Percentiles rank a stretch among this genome's conserved stretches.
phyloP scores from a whole-genome alignment of 495 filamentous ascomycete species.

The Penicilliopsis zonata region DNA sequence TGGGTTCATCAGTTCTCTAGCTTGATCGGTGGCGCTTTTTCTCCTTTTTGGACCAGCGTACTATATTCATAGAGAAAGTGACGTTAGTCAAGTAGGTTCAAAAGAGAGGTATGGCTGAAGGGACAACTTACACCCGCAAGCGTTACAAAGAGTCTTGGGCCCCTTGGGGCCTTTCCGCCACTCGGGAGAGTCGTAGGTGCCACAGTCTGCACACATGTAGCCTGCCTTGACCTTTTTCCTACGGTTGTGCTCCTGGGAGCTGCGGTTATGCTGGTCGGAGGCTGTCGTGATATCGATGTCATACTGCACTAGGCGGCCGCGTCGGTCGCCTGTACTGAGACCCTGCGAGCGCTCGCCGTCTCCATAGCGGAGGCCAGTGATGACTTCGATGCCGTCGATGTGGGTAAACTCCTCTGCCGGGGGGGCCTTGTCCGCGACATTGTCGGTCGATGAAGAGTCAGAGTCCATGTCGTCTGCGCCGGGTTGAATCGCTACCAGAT shows the following conservation, averaged over 20 bases:
- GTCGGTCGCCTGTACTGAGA: conserved; percentile 74
- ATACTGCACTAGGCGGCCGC: conserved; percentile 69
- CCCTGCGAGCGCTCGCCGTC: conserved; percentile 84
- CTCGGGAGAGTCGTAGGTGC: conserved; percentile 86
- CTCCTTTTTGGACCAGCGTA: conserved; percentile 69
- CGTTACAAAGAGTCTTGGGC: conserved; percentile 95
- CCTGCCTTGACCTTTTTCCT: conserved; percentile 93
- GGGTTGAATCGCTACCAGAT: neutral
- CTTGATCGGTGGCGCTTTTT: conserved; percentile 43
- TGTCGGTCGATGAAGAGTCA: conserved; percentile 53
- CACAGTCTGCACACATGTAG: conserved; percentile 94
- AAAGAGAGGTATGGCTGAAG: neutral
- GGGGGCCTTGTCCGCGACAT: conserved; percentile 65
- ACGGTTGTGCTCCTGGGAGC: conserved; percentile 51
- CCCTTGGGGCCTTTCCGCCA: conserved; percentile 93
- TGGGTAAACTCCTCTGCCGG: conserved; percentile 62
- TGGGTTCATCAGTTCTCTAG: too few relatives aligned
- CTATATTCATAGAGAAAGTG: conserved; percentile 11
- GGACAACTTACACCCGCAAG: conserved; percentile 62
- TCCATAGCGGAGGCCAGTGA: conserved; percentile 79
- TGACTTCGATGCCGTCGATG: conserved; percentile 83
- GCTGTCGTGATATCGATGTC: conserved; percentile 79
- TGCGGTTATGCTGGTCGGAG: conserved; percentile 43
- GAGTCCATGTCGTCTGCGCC: neutral
- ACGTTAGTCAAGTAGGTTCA: conserved; percentile 1